phyloP scores from a whole-genome alignment of 768 basidiomycete species.

The Amanita inopinata region DNA sequence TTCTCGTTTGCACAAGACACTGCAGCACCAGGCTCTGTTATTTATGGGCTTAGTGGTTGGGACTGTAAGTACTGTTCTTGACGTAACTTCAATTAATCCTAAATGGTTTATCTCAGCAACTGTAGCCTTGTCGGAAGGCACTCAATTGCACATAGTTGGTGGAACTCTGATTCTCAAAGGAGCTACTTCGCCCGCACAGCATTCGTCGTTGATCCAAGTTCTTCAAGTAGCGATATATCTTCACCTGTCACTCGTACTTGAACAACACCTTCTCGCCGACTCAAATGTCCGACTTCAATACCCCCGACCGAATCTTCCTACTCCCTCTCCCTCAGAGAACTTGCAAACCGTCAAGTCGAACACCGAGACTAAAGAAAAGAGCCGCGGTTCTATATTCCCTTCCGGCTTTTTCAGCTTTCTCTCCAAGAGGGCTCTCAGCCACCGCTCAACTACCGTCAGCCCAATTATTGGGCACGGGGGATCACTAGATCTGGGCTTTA shows the following conservation, averaged over 20 bases:
- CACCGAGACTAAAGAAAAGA: slow-evolving; percentile 13
- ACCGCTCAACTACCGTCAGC: slow-evolving; percentile 16
- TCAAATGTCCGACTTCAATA: slow-evolving; percentile 39
- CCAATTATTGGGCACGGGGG: slow-evolving; percentile 20
- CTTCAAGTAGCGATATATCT: slow-evolving; percentile 45
- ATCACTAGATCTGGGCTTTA: slow-evolving; percentile 30
- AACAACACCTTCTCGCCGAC: slow-evolving; percentile 46
- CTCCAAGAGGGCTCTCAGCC: slow-evolving; percentile 18
- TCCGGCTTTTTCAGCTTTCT: slow-evolving; percentile 34
- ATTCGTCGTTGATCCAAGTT: slow-evolving; percentile 33
- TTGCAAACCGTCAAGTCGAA: slow-evolving; percentile 1
- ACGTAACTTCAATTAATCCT: not conserved
- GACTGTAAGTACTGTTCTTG: slow-evolving; percentile 27
- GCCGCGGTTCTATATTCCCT: slow-evolving; percentile 25
- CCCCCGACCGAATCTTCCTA: slow-evolving; percentile 22
- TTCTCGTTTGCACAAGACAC: slow-evolving; percentile 28
- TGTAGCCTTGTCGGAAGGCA: slow-evolving; percentile 10
- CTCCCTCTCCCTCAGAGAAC: slow-evolving; percentile 19
- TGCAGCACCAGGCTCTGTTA: slow-evolving; percentile 18
- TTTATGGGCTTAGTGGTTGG: slow-evolving; percentile 45
- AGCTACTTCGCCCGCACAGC: slow-evolving; percentile 29
- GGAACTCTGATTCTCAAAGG: slow-evolving; percentile 53
- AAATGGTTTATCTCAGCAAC: not conserved
- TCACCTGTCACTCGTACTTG: slow-evolving; percentile 50
- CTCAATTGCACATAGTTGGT: slow-evolving; percentile 37